Evolutionary conservation across 2,329 filamentous ascomycete species (phyloP).

Genomic region (Epicoccum sorghinum): DNA sequence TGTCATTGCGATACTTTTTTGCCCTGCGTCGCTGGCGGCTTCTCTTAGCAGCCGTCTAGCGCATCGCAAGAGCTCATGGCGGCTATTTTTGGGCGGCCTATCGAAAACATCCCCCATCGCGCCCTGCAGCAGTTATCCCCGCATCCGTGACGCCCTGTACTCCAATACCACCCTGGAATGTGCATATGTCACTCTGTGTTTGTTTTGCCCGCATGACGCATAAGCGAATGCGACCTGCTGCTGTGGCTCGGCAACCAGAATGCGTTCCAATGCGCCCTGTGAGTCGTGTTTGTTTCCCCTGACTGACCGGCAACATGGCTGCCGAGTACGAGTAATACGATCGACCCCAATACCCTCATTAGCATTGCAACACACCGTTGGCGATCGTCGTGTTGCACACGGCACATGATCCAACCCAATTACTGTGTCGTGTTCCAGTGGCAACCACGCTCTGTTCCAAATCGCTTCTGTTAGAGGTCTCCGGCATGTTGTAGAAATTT

Average conservation of each 20-base stretch:
- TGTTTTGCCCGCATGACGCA: constrained; percentile 6
- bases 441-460: too few relatives aligned
- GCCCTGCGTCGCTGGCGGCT: constrained; percentile 10
- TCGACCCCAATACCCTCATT: not conserved
- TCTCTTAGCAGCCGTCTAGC: constrained; percentile 2
- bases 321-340: constrained; percentile 15
- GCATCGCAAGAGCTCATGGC: not conserved
- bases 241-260: constrained; percentile 2
- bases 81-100: constrained; percentile 9
- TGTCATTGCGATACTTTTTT: not conserved
- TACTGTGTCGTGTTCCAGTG: not conserved
- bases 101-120: not conserved
- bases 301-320: constrained; percentile 6
- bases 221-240: not conserved
- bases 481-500: too few relatives aligned
- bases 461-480: too few relatives aligned
- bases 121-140: constrained; percentile 12
- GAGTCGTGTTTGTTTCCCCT: constrained; percentile 1
- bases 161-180: constrained; percentile 11
- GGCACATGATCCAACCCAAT: constrained; percentile 1
- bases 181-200: constrained; percentile 7
- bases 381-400: constrained; percentile 2
- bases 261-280: not conserved
- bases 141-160: constrained; percentile 12
- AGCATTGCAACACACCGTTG: not conserved